Percentiles rank a stretch among this genome's conserved stretches.
Conservation (phyloP, 805 yeast genomes). For the Pichia ethanolica region DNA sequence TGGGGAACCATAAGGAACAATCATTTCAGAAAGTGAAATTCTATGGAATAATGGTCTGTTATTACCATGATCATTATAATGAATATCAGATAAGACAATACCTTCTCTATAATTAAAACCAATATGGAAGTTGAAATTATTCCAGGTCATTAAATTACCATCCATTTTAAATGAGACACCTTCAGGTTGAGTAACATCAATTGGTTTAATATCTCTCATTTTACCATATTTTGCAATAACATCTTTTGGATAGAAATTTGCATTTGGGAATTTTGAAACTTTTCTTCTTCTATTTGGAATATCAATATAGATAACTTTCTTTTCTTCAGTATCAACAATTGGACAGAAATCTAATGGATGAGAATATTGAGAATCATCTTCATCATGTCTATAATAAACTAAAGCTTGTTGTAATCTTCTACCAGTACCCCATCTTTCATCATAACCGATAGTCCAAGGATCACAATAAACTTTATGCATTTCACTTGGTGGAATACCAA, state of each 20-base stretch:
- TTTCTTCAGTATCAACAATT: constrained; percentile 65
- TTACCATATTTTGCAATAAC: constrained; percentile 55
- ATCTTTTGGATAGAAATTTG: constrained; percentile 64
- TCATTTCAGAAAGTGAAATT: constrained; percentile 72
- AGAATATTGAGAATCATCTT: constrained; percentile 61
- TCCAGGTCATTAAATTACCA: constrained; percentile 68
- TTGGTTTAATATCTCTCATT: constrained; percentile 58
- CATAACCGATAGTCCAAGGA: constrained; percentile 62
- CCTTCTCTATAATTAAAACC: constrained; percentile 87
- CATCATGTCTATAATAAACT: constrained; percentile 67
- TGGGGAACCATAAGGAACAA: constrained; percentile 79
- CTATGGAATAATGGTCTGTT: constrained; percentile 72
- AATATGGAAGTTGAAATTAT: constrained; percentile 68
- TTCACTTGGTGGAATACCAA: constrained; percentile 58
- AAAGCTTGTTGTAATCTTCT: constrained; percentile 75
- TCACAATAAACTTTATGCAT: constrained; percentile 58
- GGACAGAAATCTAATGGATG: constrained; percentile 81
- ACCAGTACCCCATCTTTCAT: constrained; percentile 67
- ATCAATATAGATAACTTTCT: constrained; percentile 65
- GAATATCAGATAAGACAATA: constrained; percentile 65
- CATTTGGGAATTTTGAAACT: constrained; percentile 57
- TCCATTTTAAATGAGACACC: constrained; percentile 72
- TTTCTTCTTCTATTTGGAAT: constrained; percentile 70
- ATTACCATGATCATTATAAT: constrained; percentile 69
- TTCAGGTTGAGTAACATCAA: constrained; percentile 68